Evolutionary conservation across 257 asterid genomes (phyloP), one percentile per base, ranked within the genome.

Genomic region (Euphrasia confusa): DNA sequence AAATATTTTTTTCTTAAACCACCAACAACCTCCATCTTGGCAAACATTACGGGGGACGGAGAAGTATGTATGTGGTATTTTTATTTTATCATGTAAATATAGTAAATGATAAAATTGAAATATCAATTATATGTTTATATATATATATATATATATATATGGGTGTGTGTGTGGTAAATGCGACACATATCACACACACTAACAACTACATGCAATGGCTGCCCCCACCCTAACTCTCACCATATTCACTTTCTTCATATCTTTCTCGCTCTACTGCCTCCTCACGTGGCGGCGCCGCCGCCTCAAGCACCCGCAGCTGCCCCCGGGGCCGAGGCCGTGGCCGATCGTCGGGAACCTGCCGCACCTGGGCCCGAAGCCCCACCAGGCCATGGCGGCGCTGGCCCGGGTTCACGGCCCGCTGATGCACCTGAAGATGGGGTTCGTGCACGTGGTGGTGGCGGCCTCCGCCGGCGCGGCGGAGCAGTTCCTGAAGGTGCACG

Each of bases 291-390:
- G 71, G 45, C 70, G 21, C 5, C 32, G 58, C 10, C 56, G 65
- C 30, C 11, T 37, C 21, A 65, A 15, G 0, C 30, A 21, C 13
- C 67, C 37, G 21, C 67, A 21, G 0, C 70, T 86, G 0, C 99
- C 99, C 0, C 99, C 97, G 0, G 97, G 99, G 13, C 99, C 99
- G n/a, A 65, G 73, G 64, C 94, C 97, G 44, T 92, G 99, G 99
- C 99, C 96, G 15, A 37, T 89, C 0, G 8, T 92, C 4, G 99
- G 99, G 2, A 92, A 92, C 78, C 80, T 89, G 0, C 88, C 82
- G 14, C 93, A 92, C 44, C 52, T 86, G 37, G 97, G 95, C 60
- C 63, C 81, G 45, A 84, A 67, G 77, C 95, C 97, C 0, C 96
- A 92, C 79, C 95, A 86, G 62, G 67, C 93, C 2, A 74, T 87